These are phyloP conservation scores for Coemansia guatemalensis DNA, from an alignment of 192 early-diverging fungal species.

Conservation along the genomic window DNA sequence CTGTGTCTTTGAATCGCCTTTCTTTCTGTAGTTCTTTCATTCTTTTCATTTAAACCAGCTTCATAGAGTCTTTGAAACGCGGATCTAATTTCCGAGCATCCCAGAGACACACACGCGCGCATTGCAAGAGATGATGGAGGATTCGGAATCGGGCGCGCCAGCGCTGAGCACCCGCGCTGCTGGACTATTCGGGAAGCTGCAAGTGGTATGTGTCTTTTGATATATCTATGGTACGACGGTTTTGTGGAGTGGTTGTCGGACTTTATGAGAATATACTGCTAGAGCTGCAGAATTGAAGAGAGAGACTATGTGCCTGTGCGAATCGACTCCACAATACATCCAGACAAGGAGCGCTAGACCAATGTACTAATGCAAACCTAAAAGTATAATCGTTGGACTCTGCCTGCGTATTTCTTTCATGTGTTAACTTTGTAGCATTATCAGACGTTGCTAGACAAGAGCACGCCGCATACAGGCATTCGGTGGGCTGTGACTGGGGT, in stretches of 20 bases:
- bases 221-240: not conserved
- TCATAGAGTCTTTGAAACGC: not conserved
- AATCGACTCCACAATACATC: too few species aligned
- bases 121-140: slow-evolving; percentile 46
- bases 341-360: too few species aligned
- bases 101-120: not conserved
- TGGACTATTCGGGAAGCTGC: slow-evolving; percentile 30
- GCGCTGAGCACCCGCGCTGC: slow-evolving; percentile 46
- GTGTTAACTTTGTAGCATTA: slow-evolving; percentile 56
- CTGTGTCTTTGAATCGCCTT: not conserved
- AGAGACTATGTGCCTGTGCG: too few species aligned
- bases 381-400: not conserved
- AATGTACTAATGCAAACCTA: not conserved
- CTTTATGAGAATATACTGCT: too few species aligned
- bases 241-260: not conserved
- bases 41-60: not conserved
- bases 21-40: not conserved
- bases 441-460: slow-evolving; percentile 79
- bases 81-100: not conserved
- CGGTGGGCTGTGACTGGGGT: slow-evolving; percentile 75
- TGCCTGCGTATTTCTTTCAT: not conserved
- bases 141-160: slow-evolving; percentile 34
- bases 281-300: too few species aligned
- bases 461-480: slow-evolving; percentile 70
- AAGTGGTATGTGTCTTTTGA: slow-evolving; percentile 20